Conservation (phyloP, 768 basidiomycete species). For the Pluteus cervinus region DNA sequence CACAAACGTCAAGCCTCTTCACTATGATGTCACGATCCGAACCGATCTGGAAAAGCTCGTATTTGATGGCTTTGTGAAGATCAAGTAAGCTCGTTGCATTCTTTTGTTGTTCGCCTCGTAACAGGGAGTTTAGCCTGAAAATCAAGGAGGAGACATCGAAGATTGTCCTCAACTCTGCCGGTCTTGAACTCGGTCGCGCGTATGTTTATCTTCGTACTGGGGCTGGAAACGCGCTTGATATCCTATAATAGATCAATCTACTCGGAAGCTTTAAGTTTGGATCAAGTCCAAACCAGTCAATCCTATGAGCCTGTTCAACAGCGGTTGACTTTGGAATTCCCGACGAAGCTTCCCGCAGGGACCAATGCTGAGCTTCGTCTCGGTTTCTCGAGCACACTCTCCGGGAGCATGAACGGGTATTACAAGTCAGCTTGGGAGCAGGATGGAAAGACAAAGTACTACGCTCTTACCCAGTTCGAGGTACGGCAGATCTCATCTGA, state of each 20-base stretch:
- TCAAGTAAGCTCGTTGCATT: constrained; percentile 40
- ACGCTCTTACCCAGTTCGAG: constrained; percentile 88
- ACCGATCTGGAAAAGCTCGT: constrained; percentile 76
- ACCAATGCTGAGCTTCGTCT: constrained; percentile 68
- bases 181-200: constrained; percentile 52
- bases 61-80: constrained; percentile 74
- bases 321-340: constrained; percentile 56
- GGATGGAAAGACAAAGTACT: constrained; percentile 58
- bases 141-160: constrained; percentile 53
- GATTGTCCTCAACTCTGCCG: constrained; percentile 61
- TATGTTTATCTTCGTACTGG: constrained; percentile 18
- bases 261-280: constrained; percentile 45
- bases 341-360: constrained; percentile 53
- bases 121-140: constrained; percentile 42
- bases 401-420: constrained; percentile 75
- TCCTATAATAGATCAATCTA: constrained; percentile 33
- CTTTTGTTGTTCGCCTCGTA: neutral
- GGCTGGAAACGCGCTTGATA: neutral
- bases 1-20: constrained; percentile 56
- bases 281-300: constrained; percentile 39
- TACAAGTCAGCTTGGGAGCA: constrained; percentile 65
- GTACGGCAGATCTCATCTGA: constrained; percentile 22
- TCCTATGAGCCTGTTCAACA: constrained; percentile 57
- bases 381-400: constrained; percentile 63
- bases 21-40: constrained; percentile 75